Conservation (phyloP, 2,329 filamentous ascomycete genomes). For the Xylaria sp. region DNA sequence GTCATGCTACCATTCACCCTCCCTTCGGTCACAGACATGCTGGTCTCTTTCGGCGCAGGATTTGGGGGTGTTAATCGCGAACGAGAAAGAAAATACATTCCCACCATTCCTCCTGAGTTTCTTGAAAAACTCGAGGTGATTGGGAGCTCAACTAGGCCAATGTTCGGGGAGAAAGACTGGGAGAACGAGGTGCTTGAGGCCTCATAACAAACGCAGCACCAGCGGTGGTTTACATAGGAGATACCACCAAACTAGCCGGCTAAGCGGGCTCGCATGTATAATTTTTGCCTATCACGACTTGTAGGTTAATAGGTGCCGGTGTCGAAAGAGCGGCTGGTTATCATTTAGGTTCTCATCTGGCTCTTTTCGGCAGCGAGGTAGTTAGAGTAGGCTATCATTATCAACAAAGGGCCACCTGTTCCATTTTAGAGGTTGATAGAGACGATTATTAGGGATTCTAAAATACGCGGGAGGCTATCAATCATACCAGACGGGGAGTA, state of each 20-base stretch:
- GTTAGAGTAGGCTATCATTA: not conserved
- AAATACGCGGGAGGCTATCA: not conserved
- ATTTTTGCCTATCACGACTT: conserved; percentile 9
- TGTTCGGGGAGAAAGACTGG: conserved; percentile 69
- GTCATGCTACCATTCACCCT: conserved; percentile 94
- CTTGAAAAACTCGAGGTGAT: conserved; percentile 79
- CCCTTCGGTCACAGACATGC: conserved; percentile 96
- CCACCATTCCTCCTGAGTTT: conserved; percentile 92
- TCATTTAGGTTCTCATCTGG: conserved; percentile 25
- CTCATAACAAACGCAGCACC: conserved; percentile 22
- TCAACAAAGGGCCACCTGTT: not conserved
- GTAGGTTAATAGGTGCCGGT: conserved; percentile 26
- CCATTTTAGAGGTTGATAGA: not conserved
- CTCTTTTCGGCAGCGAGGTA: conserved; percentile 20
- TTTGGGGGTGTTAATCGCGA: conserved; percentile 93
- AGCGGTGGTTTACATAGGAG: conserved; percentile 22
- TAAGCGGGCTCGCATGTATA: conserved; percentile 26
- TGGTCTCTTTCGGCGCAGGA: conserved; percentile 91
- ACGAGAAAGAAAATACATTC: conserved; percentile 92
- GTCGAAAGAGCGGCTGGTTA: conserved; percentile 27
- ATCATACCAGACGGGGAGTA: not conserved
- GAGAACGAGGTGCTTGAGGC: conserved; percentile 65
- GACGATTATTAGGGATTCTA: conserved; percentile 6
- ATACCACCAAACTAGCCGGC: conserved; percentile 19
- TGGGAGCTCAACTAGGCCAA: conserved; percentile 56